phyloP scores from a whole-genome alignment of 202 grass and related monocot genomes.

The Schoenoplectus tabernaemontani region DNA sequence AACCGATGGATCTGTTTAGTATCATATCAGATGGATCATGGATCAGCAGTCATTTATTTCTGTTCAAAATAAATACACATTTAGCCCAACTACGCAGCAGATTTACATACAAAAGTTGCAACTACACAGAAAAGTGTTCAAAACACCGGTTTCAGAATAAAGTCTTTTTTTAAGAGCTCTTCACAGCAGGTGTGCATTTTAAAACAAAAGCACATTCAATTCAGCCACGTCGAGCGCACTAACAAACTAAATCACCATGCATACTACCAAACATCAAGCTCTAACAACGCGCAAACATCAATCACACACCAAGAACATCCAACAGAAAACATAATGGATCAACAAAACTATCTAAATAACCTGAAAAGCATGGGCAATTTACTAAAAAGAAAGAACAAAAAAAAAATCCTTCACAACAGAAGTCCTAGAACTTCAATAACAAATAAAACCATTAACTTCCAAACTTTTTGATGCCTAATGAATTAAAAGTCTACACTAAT shows the following conservation, averaged over 20 bases:
- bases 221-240: too few relatives aligned
- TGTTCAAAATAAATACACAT: neutral
- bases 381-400: neutral
- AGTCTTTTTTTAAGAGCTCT: too few relatives aligned
- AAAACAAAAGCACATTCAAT: too few relatives aligned
- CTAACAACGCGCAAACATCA: too few relatives aligned
- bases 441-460: neutral
- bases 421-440: neutral
- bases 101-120: neutral
- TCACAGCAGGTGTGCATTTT: too few relatives aligned
- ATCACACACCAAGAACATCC: too few relatives aligned
- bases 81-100: neutral
- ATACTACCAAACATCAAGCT: too few relatives aligned
- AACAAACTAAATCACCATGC: too few relatives aligned
- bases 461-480: neutral
- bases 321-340: too few relatives aligned
- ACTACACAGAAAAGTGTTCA: neutral
- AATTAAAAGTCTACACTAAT: neutral
- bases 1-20: neutral
- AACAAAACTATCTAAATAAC: too few relatives aligned
- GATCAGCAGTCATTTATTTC: too few relatives aligned
- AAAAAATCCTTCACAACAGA: neutral
- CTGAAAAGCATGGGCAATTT: neutral
- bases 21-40: too few relatives aligned
- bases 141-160: neutral